Percentiles rank a stretch among this genome's conserved stretches.
phyloP scores from a whole-genome alignment of 2,329 filamentous ascomycete species.

The Herpotrichia juniperi region DNA sequence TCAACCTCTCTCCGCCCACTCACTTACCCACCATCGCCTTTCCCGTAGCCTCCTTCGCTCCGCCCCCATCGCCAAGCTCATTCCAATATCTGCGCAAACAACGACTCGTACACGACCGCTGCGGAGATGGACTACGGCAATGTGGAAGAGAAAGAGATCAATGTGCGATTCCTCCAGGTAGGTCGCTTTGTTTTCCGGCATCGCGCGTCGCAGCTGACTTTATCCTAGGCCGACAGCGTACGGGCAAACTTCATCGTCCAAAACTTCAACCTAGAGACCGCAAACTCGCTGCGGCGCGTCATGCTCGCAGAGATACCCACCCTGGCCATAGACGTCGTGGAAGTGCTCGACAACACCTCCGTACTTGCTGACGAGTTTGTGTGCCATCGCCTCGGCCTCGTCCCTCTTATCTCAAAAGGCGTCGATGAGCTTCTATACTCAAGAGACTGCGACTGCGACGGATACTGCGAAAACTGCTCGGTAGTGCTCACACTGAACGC shows the following conservation, averaged over 20 bases:
- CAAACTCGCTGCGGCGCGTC: conserved; percentile 88
- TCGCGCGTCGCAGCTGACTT: conserved; percentile 23
- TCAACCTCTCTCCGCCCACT: not conserved
- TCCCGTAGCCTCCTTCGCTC: not conserved
- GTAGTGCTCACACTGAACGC: conserved; percentile 85
- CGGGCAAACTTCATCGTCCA: conserved; percentile 91
- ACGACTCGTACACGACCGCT: not conserved
- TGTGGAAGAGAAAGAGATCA: conserved; percentile 51
- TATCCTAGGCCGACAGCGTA: conserved; percentile 71
- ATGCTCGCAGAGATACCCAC: conserved; percentile 95
- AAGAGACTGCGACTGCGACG: conserved; percentile 95
- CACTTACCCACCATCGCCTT: not conserved
- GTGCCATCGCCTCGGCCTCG: conserved; percentile 86
- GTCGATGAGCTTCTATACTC: conserved; percentile 83
- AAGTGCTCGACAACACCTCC: conserved; percentile 92
- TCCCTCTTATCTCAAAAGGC: conserved; percentile 84
- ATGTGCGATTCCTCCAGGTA: conserved; percentile 47
- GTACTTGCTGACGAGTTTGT: conserved; percentile 97
- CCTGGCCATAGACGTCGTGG: conserved; percentile 91
- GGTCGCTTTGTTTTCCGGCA: conserved; percentile 43
- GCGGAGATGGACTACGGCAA: conserved; percentile 56
- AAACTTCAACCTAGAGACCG: conserved; percentile 87
- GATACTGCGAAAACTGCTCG: conserved; percentile 90
- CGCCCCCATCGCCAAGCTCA: not conserved
- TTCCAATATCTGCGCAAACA: not conserved